A percentile compares a stretch with the other conserved stretches of the same genome.
Conservation (phyloP, 257 asterid species). For the Plectranthus barbatus region DNA sequence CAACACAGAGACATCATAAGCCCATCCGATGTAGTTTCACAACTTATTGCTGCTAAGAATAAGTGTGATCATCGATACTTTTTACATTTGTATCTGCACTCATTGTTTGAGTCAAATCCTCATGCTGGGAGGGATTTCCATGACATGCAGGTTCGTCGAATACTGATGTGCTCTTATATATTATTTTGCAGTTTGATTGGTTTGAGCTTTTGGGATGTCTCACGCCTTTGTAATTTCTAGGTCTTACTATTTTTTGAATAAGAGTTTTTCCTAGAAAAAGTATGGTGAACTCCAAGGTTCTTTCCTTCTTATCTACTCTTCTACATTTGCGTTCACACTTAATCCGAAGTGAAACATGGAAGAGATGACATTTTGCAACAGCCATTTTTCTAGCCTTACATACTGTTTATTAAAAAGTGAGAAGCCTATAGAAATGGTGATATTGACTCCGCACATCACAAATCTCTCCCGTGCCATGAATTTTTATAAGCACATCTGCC, state of each 20-base stretch:
- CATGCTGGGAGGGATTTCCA: slow-evolving; percentile 91
- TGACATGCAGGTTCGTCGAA: slow-evolving; percentile 99
- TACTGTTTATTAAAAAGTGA: not conserved
- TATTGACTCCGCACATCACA: no score
- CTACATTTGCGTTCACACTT: not conserved
- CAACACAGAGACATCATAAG: slow-evolving; percentile 59
- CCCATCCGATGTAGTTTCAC: slow-evolving; percentile 82
- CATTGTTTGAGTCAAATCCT: slow-evolving; percentile 68
- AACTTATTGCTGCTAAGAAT: slow-evolving; percentile 59
- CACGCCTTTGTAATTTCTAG: not conserved
- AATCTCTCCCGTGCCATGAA: no score
- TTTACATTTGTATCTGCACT: slow-evolving; percentile 68
- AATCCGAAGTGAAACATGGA: not conserved
- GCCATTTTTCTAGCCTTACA: not conserved
- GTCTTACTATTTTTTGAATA: no score
- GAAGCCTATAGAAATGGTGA: no score
- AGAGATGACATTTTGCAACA: not conserved
- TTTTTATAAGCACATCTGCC: no score
- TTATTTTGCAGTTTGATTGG: no score
- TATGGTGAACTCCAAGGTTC: not conserved
- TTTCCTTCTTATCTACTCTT: not conserved
- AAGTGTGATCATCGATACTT: slow-evolving; percentile 56
- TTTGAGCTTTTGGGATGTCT: not conserved
- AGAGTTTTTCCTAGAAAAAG: not conserved
- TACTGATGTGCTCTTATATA: no score